Conservation (phyloP, 352 stramenopile species). For the Pythium utonaiense region DNA sequence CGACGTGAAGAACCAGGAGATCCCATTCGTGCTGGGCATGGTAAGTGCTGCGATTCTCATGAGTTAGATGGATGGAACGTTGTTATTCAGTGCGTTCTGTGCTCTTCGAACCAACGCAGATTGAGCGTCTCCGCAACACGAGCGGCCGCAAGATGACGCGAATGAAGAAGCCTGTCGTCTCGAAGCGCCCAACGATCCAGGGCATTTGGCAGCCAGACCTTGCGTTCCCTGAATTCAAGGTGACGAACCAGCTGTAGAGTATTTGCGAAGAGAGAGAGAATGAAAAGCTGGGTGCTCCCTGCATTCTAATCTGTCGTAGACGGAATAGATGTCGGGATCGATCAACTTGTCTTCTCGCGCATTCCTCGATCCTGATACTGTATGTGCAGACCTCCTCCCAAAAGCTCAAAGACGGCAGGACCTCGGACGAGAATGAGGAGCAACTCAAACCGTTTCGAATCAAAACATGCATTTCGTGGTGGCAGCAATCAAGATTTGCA, state of each 20-base stretch:
- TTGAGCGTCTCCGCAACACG: constrained; percentile 81
- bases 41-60: constrained; percentile 24
- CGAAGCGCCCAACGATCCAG: constrained; percentile 77
- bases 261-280: background rate
- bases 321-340: constrained; percentile 1
- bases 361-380: background rate
- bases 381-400: background rate
- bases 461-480: constrained; percentile 1
- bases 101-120: constrained; percentile 27
- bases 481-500: constrained; percentile 1
- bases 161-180: constrained; percentile 82
- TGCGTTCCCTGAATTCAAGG: constrained; percentile 82
- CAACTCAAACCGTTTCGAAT: background rate
- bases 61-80: background rate
- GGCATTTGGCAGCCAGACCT: constrained; percentile 87
- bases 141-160: constrained; percentile 86
- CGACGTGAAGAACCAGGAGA: constrained; percentile 88
- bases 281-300: background rate
- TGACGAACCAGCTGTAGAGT: constrained; percentile 45
- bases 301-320: constrained; percentile 1
- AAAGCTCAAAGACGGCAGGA: background rate
- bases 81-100: background rate
- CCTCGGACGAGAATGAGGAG: background rate
- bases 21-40: constrained; percentile 78
- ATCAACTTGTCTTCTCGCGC: background rate